phyloP scores from a whole-genome alignment of 78 protist species.

The Salpingoeca rosetta region DNA sequence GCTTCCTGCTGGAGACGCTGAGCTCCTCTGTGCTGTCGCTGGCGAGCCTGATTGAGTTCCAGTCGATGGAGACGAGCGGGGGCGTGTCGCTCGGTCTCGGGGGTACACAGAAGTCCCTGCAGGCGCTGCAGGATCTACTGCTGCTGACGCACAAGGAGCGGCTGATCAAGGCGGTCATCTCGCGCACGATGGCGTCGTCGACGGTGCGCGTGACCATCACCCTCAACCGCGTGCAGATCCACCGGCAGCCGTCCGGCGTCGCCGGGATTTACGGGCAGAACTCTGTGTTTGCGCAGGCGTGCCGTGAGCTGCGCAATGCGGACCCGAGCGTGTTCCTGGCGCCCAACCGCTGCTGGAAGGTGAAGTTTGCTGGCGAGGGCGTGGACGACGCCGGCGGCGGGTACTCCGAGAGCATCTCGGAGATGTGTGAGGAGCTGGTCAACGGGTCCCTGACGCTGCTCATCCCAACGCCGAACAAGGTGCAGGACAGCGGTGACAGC shows the following conservation, averaged over 20 bases:
- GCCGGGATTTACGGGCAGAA: not conserved
- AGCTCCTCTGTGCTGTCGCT: too few relatives aligned
- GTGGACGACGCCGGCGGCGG: not conserved
- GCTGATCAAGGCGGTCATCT: not conserved
- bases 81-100: not conserved
- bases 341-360: not conserved
- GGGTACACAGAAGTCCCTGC: not conserved
- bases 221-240: not conserved
- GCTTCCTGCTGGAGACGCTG: not conserved
- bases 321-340: not conserved
- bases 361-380: not conserved
- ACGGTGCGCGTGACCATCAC: not conserved
- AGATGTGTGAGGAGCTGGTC: not conserved
- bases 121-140: not conserved
- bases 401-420: not conserved
- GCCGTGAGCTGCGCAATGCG: not conserved
- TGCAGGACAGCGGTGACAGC: not conserved
- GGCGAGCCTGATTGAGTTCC: too few relatives aligned
- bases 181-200: not conserved
- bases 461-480: not conserved
- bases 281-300: not conserved
- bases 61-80: too few relatives aligned
- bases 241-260: not conserved
- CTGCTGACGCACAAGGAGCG: not conserved
- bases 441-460: not conserved